phyloP scores from a whole-genome alignment of 768 basidiomycete genomes.

The Panaeolus papilionaceus region DNA sequence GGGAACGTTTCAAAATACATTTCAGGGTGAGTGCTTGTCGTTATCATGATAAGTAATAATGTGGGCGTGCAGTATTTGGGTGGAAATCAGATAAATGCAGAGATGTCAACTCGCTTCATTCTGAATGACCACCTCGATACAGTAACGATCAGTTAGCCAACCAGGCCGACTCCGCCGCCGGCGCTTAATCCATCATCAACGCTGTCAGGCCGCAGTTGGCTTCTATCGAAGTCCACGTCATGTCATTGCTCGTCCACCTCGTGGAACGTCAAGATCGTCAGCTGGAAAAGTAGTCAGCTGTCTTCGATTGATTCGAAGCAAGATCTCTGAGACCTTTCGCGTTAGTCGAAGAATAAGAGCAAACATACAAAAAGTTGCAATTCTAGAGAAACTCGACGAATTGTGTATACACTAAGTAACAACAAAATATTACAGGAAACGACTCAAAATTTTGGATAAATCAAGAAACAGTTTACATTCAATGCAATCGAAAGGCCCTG shows the following conservation, averaged over 20 bases:
- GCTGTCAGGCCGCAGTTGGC: background rate
- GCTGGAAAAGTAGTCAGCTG: background rate
- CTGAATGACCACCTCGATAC: background rate
- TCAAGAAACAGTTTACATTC: background rate
- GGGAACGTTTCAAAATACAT: conserved; percentile 1
- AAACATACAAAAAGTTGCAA: background rate
- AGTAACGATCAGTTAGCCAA: background rate
- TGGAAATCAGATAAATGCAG: too few species aligned
- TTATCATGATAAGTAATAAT: background rate
- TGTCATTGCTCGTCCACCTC: background rate
- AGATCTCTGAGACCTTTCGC: background rate
- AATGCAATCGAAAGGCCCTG: background rate
- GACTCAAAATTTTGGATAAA: background rate
- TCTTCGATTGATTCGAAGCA: background rate
- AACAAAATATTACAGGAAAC: background rate
- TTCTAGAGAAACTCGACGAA: background rate
- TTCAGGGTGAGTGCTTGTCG: background rate
- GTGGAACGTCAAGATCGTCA: background rate
- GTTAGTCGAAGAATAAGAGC: background rate
- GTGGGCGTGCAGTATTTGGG: too few species aligned
- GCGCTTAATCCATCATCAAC: conserved; percentile 1
- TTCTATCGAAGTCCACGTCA: background rate
- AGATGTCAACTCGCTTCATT: background rate
- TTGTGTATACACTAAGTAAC: background rate
- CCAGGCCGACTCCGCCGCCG: background rate